A percentile compares a stretch with the other conserved stretches of the same genome.
These are phyloP conservation scores for Aethionema arabicum DNA, from an alignment of 345 rosid species.

Conservation along the genomic window DNA sequence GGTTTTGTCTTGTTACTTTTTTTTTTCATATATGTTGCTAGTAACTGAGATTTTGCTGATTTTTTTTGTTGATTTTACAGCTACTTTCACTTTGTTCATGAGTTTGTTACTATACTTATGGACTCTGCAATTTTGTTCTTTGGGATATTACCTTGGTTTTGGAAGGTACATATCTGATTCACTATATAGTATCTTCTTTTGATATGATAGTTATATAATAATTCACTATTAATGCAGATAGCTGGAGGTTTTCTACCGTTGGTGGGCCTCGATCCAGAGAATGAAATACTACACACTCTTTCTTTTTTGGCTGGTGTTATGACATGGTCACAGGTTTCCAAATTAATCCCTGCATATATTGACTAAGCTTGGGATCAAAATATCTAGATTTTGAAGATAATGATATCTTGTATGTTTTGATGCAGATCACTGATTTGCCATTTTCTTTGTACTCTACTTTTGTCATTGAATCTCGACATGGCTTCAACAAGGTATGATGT, in stretches of 20 bases:
- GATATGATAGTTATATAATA: slow-evolving; percentile 20
- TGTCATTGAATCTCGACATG: slow-evolving; percentile 96
- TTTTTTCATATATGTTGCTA: slow-evolving; percentile 15
- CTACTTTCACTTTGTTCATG: slow-evolving; percentile 86
- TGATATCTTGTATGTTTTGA: slow-evolving; percentile 27
- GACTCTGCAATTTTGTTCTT: slow-evolving; percentile 93
- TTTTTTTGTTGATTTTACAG: slow-evolving; percentile 42
- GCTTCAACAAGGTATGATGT: slow-evolving; percentile 83
- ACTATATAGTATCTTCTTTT: slow-evolving; percentile 1
- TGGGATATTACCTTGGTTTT: slow-evolving; percentile 91
- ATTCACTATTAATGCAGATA: slow-evolving; percentile 48
- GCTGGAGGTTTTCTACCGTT: slow-evolving; percentile 65
- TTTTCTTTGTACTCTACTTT: slow-evolving; percentile 96
- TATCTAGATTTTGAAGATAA: slow-evolving; percentile 2
- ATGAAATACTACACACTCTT: slow-evolving; percentile 87
- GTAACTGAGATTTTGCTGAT: slow-evolving; percentile 8
- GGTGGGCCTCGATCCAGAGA: slow-evolving; percentile 70
- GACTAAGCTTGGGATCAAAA: background rate
- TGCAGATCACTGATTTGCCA: slow-evolving; percentile 95
- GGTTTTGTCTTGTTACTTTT: slow-evolving; percentile 41
- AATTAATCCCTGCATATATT: slow-evolving; percentile 18
- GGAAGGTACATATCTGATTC: slow-evolving; percentile 64
- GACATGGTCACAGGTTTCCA: slow-evolving; percentile 90
- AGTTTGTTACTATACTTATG: slow-evolving; percentile 78
- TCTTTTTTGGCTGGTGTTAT: slow-evolving; percentile 88